Base-by-base conservation (phyloP, 805 yeast species). In the Metschnikowia corniflorae region DNA sequence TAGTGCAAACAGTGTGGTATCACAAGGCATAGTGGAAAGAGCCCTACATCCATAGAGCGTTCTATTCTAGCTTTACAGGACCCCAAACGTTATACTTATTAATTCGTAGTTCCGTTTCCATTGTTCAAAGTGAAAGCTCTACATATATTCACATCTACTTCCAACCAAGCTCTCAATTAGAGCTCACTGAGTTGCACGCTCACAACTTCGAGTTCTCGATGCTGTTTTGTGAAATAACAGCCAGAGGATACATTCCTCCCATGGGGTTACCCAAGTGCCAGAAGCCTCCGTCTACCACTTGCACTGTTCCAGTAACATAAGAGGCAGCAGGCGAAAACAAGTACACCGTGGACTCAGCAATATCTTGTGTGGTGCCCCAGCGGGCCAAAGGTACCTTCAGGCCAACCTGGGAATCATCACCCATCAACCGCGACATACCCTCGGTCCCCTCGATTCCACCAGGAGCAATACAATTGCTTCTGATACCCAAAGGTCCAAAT, bases 391-490 rank as follows among this genome's bases (percentile, higher is more conserved):
- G 91, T 22, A 86, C 73, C 43, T 65, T 70, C 36, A 65, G 55
- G 2, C 60, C 54, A 21, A 78, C 53, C 5, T 30, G 25, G 16
- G 37, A 21, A 8, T 33, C 45, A 18, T 35, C 40, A 19, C 31
- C 27, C 66, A 73, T 60, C 42, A 91, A 71, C 44, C 94, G 71
- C 27, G 76, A 71, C 61, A 81, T 70, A 5, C 97, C 97, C 61
- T 89, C 97, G 5, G 97, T 91, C 16, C 78, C 84, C 5, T 62
- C 86, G 51, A 89, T 89, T 7, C 86, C 80, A 13, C 97, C 97
- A 0, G 97, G 97, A 2, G 96, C 96, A 49, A 89, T 75, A 53
- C 85, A 78, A 58, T 91, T 89, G 30, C 80, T 74, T 39, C 93
- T 74, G 29, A 89, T 73, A 5, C 97, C 97, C 37, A 86, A 57